Evolutionary conservation across 768 basidiomycete genomes (phyloP).

Genomic region (Lactarius tabidus): DNA sequence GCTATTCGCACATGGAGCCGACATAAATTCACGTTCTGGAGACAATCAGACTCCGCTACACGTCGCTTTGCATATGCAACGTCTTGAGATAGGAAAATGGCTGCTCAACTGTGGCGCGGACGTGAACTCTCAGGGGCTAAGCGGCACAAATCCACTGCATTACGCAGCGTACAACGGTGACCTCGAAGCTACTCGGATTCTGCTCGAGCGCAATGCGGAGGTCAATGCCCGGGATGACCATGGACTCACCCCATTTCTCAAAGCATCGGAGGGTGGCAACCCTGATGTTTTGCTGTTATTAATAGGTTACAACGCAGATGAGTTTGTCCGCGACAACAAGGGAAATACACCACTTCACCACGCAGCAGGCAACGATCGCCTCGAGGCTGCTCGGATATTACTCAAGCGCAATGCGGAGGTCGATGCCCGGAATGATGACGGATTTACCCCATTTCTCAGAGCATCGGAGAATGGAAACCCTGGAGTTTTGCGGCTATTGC

Average conservation of each 20-base stretch:
- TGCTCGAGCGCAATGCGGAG: background rate
- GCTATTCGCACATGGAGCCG: no score
- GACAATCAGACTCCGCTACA: no score
- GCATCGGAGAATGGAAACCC: no score
- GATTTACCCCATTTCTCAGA: no score
- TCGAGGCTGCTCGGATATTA: background rate
- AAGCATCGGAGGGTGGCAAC: background rate
- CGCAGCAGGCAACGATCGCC: background rate
- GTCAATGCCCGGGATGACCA: background rate
- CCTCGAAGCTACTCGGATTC: background rate
- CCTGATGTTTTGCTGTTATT: background rate
- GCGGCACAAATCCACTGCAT: background rate
- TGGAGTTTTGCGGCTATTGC: no score
- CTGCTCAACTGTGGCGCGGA: no score
- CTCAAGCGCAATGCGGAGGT: background rate
- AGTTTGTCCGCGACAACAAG: background rate
- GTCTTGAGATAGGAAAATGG: no score
- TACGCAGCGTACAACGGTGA: background rate
- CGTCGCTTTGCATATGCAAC: no score
- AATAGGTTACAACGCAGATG: background rate
- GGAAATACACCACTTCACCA: background rate
- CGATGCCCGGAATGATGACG: no score
- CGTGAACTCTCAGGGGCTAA: no score
- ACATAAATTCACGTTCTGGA: no score
- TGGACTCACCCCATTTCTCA: background rate